phyloP scores from a whole-genome alignment of 805 yeast genomes.

The Tetrapisispora fleetii region DNA sequence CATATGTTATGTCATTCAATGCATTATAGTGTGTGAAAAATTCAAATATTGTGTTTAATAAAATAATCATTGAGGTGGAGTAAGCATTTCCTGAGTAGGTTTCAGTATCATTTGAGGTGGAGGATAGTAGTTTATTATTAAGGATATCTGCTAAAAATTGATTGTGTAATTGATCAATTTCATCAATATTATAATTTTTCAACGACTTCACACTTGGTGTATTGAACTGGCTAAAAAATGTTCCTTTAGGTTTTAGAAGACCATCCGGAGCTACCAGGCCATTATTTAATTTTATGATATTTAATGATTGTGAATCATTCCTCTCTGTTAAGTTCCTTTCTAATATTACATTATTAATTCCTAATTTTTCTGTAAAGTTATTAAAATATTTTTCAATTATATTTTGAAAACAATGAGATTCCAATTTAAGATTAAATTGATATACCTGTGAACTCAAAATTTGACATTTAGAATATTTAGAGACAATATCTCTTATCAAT shows the following conservation, averaged over 20 bases:
- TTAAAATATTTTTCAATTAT: constrained; percentile 27
- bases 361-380: constrained; percentile 9
- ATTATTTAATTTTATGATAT: constrained; percentile 20
- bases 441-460: constrained; percentile 29
- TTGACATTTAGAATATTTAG: constrained; percentile 23
- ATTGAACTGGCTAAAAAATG: neutral
- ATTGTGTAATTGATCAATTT: constrained; percentile 33
- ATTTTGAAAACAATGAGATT: constrained; percentile 24
- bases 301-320: constrained; percentile 26
- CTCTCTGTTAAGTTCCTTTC: constrained; percentile 25
- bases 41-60: constrained; percentile 31
- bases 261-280: constrained; percentile 22
- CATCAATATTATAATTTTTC: constrained; percentile 35
- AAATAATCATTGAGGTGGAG: constrained; percentile 33
- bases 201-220: neutral
- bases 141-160: constrained; percentile 23
- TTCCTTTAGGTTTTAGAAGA: constrained; percentile 24
- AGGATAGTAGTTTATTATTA: constrained; percentile 17
- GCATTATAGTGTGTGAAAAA: constrained; percentile 33
- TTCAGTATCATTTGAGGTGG: constrained; percentile 22
- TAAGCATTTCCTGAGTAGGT: constrained; percentile 32
- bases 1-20: constrained; percentile 29
- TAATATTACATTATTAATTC: constrained; percentile 23
- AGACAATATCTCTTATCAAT: constrained; percentile 19
- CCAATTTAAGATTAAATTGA: constrained; percentile 27